Evolutionary conservation across 306 rosid species (phyloP), one percentile per base, ranked within the genome.

Genomic region (Castanopsis chinensis): DNA sequence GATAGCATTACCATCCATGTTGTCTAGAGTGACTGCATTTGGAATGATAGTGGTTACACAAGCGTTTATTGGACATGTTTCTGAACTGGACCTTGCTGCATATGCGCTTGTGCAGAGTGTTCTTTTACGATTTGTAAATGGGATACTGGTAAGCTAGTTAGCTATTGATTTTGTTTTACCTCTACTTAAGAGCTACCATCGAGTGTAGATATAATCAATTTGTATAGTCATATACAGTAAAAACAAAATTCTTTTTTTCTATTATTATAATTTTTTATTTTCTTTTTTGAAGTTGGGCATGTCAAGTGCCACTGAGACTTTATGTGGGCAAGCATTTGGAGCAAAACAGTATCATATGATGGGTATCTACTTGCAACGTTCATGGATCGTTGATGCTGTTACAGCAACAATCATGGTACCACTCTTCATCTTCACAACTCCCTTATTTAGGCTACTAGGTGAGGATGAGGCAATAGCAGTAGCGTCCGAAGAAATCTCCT

Each of bases 271-370:
- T 43, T 27, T 14, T 4, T 43, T 51, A n/a, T 1, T 61, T 32
- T 12, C 1, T 78, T 1, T 21, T 52, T 35, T 69, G 15, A 61
- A 80, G 93, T 68, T 85, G 58, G 93, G 91, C 30, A 89, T 89
- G 93, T 85, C 91, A 1, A 89, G 83, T 72, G 93, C 93, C 0
- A 74, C 88, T 49, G 72, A 88, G 51, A 89, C 93, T 20, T 86
- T 89, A 1, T 89, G 91, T 69, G 93, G 93, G 51, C 89, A 89
- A 79, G 93, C 93, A 19, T 87, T 71, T 15, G 93, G 93, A 18
- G 93, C 93, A 55, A 63, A 67, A 35, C 87, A 85, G 74, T 77
- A 85, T 75, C 74, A 80, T 64, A 87, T 89, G 91, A 85, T 89
- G 89, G 93, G 93, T 32, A 84, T 89, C 19, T 87, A 89, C 71